Percentiles rank a stretch among this genome's conserved stretches.
Conservation (phyloP, 495 filamentous ascomycete genomes). For the Penicillium daleae region DNA sequence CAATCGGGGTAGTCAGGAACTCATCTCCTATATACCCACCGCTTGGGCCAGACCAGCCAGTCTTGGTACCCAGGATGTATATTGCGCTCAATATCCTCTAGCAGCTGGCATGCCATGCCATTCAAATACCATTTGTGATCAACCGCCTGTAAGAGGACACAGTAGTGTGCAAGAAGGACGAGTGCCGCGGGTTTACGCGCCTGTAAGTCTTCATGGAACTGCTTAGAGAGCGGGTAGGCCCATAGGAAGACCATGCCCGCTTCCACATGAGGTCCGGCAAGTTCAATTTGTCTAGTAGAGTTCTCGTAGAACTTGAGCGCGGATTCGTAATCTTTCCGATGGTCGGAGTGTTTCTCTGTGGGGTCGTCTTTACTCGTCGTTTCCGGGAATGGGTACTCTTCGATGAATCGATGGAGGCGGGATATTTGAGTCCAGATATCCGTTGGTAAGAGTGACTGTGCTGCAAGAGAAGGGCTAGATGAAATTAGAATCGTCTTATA, state of each 20-base stretch:
- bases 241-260: conserved; percentile 33
- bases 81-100: conserved; percentile 29
- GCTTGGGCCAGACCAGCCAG: conserved; percentile 31
- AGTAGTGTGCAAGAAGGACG: conserved; percentile 45
- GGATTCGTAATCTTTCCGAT: conserved; percentile 22
- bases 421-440: conserved; percentile 22
- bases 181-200: conserved; percentile 52
- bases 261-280: conserved; percentile 28
- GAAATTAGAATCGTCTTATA: background rate
- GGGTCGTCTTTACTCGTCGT: background rate
- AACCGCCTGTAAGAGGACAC: conserved; percentile 42
- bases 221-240: conserved; percentile 47
- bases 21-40: conserved; percentile 20
- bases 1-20: background rate
- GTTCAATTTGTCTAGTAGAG: conserved; percentile 21
- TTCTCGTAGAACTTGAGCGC: conserved; percentile 18
- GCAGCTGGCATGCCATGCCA: conserved; percentile 32
- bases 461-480: conserved; percentile 9
- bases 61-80: conserved; percentile 23
- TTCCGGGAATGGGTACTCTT: conserved; percentile 24
- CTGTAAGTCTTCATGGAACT: conserved; percentile 49
- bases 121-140: conserved; percentile 46
- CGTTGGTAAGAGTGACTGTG: conserved; percentile 28
- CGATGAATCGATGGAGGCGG: conserved; percentile 23
- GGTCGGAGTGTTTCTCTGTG: background rate